A percentile compares a stretch with the other conserved stretches of the same genome.
These are phyloP conservation scores for Phytophthora cajani DNA, from an alignment of 352 stramenopile species.

Conservation along the genomic window DNA sequence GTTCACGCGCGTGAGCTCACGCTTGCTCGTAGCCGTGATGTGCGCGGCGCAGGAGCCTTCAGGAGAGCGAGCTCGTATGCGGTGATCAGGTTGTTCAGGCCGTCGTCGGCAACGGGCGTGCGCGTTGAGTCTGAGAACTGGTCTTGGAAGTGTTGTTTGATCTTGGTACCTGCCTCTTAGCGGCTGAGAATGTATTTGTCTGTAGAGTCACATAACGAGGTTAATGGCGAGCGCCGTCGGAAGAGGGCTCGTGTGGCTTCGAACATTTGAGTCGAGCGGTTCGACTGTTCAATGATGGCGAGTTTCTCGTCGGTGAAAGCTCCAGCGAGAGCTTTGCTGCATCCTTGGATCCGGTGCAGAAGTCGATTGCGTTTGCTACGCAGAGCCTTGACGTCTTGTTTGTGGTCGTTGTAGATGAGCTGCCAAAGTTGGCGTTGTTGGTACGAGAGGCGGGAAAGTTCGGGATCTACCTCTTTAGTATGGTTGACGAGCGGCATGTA, in stretches of 20 bases:
- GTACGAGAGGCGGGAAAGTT: constrained; percentile 5
- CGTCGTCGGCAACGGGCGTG: not conserved
- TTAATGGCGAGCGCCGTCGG: not conserved
- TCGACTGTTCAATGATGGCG: not conserved
- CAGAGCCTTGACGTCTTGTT: not conserved
- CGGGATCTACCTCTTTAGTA: constrained; percentile 1
- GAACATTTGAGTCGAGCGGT: not conserved
- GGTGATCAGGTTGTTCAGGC: not conserved
- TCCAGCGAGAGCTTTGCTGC: constrained; percentile 6
- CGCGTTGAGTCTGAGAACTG: not conserved
- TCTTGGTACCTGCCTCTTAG: not conserved
- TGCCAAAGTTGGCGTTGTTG: not conserved
- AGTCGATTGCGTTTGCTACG: too few species aligned
- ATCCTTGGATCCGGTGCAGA: constrained; percentile 1
- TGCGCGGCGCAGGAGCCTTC: too few species aligned
- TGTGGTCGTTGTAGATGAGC: constrained; percentile 2
- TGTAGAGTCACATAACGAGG: constrained; percentile 1
- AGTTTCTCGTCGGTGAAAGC: constrained; percentile 7
- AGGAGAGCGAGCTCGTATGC: too few species aligned
- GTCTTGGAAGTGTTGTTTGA: constrained; percentile 8
- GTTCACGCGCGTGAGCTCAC: too few species aligned
- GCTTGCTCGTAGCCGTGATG: too few species aligned
- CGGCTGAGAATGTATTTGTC: constrained; percentile 5
- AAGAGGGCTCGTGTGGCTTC: constrained; percentile 3
- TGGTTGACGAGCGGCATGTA: not conserved